Percentiles rank a stretch among this genome's conserved stretches.
These are phyloP conservation scores for Poronia punctata DNA, from an alignment of 495 filamentous ascomycete species.

Conservation along the genomic window DNA sequence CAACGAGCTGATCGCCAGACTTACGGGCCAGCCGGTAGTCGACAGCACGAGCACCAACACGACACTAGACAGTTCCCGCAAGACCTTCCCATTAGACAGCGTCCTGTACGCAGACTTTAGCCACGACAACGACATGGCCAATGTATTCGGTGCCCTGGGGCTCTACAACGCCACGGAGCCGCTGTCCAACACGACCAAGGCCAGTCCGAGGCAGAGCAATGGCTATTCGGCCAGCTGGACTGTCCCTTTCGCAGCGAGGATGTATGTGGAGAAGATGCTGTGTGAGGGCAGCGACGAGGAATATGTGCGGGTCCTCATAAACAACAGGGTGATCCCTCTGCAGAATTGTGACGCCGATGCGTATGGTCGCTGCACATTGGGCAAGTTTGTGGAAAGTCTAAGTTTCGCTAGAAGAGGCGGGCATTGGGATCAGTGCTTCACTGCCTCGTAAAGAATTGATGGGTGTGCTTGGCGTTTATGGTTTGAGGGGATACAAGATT, in stretches of 20 bases:
- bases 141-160: conserved; percentile 64
- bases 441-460: too few relatives aligned
- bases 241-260: conserved; percentile 70
- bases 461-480: too few relatives aligned
- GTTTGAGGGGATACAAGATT: too few relatives aligned
- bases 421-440: conserved; percentile 66
- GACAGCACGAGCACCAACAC: conserved; percentile 66
- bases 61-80: conserved; percentile 55
- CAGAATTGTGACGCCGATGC: conserved; percentile 59
- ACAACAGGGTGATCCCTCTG: conserved; percentile 70
- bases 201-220: conserved; percentile 31
- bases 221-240: conserved; percentile 67
- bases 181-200: conserved; percentile 37
- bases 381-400: conserved; percentile 61
- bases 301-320: conserved; percentile 68
- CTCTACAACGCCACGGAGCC: conserved; percentile 56
- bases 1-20: conserved; percentile 76
- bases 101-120: conserved; percentile 76
- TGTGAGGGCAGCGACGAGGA: conserved; percentile 49
- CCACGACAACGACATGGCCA: conserved; percentile 79
- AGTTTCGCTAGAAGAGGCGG: conserved; percentile 63
- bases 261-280: conserved; percentile 79
- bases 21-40: conserved; percentile 57
- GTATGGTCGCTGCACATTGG: conserved; percentile 58
- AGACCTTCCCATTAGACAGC: conserved; percentile 62